Base-by-base conservation (phyloP, 305 asterid species). In the Vinca major region DNA sequence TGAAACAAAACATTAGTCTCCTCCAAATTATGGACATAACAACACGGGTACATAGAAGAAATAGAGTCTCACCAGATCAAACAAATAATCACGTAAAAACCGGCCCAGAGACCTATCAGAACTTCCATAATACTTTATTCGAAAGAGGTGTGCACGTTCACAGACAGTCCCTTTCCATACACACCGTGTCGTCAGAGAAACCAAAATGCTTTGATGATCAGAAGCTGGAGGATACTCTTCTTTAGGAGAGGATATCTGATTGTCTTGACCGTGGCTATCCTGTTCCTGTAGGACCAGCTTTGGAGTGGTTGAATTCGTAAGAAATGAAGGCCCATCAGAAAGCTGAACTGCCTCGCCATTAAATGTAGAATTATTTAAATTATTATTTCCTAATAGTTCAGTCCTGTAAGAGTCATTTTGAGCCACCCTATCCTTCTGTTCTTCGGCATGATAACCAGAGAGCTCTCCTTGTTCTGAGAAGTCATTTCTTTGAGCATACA, bases 101-200 rank as follows among this genome's bases (percentile, higher is more conserved):
- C 90, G 85, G 73, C 95, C 97, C 84, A 90, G 80, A 64, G 95
- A 94, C 80, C 82, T 88, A 81, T 90, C 97, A 71, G 80, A 84
- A 69, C 75, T 81, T 62, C 91, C 91, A 71, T 86, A 88, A 81
- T 86, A 90, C 77, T 86, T 90, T 55, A 90, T 90, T 33, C 97
- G 89, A 65, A 84, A 82, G 47, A 90, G 86, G 83, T 85, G 97
- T 67, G 96, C 81, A 64, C 89, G 89, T 82, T 90, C 97, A 51
- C 97, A 88, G 62, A 86, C 92, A 76, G 84, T 79, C 70, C 88
- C 88, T 71, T 86, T 90, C 86, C 76, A 76, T 70, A 83, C 87
- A 78, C 95, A 86, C 65, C 97, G 85, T 41, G 89, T 79, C 63
- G 95, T 86, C 74, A 88, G 83, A 52, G 94, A 90, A 62, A 88